Evolutionary conservation across 2,329 filamentous ascomycete genomes (phyloP), one percentile per base, ranked within the genome.

Genomic region (Cladorrhinum sp.): DNA sequence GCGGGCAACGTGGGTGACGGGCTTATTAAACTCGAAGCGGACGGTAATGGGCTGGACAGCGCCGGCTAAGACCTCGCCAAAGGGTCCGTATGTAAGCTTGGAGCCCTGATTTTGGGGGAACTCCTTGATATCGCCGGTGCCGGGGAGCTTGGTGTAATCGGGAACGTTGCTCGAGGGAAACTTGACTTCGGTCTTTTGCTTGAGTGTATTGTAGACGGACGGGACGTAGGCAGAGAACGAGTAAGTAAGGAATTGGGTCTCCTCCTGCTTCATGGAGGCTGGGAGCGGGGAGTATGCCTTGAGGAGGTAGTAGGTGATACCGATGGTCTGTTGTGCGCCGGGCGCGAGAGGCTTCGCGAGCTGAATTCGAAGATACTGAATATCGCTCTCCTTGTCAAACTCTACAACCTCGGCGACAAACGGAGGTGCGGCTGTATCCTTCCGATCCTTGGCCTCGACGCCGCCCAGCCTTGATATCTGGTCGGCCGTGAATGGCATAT

Each of bases 181-280:
- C 80, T 97, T 97, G 77, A 99, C 77, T 77, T 98, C 96, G 41
- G 95, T 98, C 85, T 97, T 97, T 75, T 99, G 95, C 79, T 96
- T 96, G 70, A 85, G 75, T 13, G 92, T 97, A 18, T 83, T 78
- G 79, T 99, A 99, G 63, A 89, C 88, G 9, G 91, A 96, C 16
- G 88, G 88, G 51, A 82, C 84, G 76, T 96, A 96, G 66, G 90
- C 90, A 63, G 91, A 93, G 79, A 96, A 96, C 59, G 86, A 81
- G 79, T 96, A 92, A 59, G 85, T 81, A 57, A 99, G 86, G 77
- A 88, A 97, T 77, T 99, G 95, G 74, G 88, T 86, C 55, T 92
- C 92, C 50, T 86, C 82, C 75, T 99, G 95, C n/a, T 82, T 79
- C 72, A 99, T 93, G 57, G 85, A 78, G 2, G 89, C 88, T 18